Base-by-base conservation (phyloP, 257 asterid genomes). In the Salvia rosmarinus region DNA sequence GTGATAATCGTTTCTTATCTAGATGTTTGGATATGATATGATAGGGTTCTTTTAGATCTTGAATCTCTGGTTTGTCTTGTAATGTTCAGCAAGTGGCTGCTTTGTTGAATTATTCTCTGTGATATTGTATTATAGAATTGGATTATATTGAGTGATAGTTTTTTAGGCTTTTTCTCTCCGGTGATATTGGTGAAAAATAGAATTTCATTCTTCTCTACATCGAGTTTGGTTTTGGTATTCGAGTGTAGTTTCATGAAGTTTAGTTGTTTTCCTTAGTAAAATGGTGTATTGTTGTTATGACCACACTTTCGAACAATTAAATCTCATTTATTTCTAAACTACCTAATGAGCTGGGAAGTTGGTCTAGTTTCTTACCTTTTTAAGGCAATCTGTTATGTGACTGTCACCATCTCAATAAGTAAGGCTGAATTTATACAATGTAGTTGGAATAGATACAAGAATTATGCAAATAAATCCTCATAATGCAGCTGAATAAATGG, bases 351-450 rank as follows among this genome's bases (percentile, higher is more conserved):
- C 75, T 55, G 39, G 30, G 51, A 25, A 56, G 39, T 14, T 55
- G 40, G 37, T 63, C 66, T 46, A 49, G 17, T 37, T 57, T 46
- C 19, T 14, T 35, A 19, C 47, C 39, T 44, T 42, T 56, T 42
- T 28, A 50, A n/a, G 40, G 69, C 54, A 12, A 44, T 58, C 66
- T 70, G 67, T 70, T 72, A 28, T 56, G 77, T n/a, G 42, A 28
- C 28, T 35, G 13, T 54, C 47, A 6, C 49, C 35, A 54, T 56
- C 63, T 55, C 16, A 16, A 56, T 20, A n/a, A 34, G 28, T 68
- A 28, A 58, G 56, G 54, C 42, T 21, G 46, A 59, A 44, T 43
- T 50, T 35, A 10, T 47, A n/a, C 57, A 14, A 28, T 64, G 54
- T 28, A 47, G 66, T 25, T 61, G 37, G 57, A 50, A 46, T 0